Conservation (phyloP, 352 stramenopile species). For the Phytopythium litorale region DNA sequence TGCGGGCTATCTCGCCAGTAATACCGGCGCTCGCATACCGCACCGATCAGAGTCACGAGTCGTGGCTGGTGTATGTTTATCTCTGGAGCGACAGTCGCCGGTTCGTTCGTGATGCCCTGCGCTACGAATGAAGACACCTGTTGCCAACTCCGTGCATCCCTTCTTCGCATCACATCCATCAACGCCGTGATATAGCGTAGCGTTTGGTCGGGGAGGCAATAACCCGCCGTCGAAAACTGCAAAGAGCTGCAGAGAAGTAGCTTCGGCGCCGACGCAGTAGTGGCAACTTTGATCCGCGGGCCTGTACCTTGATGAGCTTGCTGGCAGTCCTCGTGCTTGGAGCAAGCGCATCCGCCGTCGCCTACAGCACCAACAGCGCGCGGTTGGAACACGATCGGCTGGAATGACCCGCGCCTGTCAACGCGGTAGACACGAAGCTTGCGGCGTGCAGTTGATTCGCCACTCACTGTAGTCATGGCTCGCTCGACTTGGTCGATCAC, state of each 20-base stretch:
- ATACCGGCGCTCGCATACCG: conserved; percentile 29
- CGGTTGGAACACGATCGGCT: background rate
- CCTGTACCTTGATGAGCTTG: background rate
- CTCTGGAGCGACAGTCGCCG: background rate
- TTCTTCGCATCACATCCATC: background rate
- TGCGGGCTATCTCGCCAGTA: conserved; percentile 19
- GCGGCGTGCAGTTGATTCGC: background rate
- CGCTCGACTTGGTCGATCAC: background rate
- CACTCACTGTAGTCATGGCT: background rate
- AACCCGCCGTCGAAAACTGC: background rate
- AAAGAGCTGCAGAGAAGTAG: background rate
- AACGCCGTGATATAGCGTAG: background rate
- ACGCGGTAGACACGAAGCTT: conserved; percentile 5
- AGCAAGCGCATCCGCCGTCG: background rate
- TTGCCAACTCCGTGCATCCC: background rate
- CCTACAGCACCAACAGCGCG: background rate
- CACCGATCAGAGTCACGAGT: conserved; percentile 27
- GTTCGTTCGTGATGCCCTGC: background rate
- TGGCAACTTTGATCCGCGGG: background rate
- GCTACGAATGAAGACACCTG: background rate
- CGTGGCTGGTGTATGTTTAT: conserved; percentile 27
- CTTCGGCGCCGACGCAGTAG: background rate
- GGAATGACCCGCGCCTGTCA: background rate
- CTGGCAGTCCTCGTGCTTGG: background rate
- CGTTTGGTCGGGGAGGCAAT: background rate